A percentile compares a stretch with the other conserved stretches of the same genome.
Conservation (phyloP, 2,329 filamentous ascomycete genomes). For the Cladophialophora exuberans region DNA sequence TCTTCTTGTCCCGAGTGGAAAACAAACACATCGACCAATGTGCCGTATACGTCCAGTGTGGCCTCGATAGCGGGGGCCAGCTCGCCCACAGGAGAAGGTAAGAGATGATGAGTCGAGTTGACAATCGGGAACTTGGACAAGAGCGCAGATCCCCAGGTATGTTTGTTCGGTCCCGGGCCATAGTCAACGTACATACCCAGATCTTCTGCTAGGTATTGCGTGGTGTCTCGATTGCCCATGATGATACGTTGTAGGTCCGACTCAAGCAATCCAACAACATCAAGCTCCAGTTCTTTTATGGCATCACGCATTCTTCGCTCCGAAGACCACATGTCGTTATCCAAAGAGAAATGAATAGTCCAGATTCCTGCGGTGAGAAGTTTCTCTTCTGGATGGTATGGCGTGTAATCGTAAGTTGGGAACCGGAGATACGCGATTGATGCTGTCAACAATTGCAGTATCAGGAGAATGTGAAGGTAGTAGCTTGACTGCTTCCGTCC, state of each 20-base stretch:
- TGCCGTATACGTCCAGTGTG: slow-evolving; percentile 91
- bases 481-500: slow-evolving; percentile 63
- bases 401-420: slow-evolving; percentile 86
- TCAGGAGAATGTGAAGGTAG: slow-evolving; percentile 71
- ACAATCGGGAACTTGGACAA: slow-evolving; percentile 97
- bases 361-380: slow-evolving; percentile 93
- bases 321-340: slow-evolving; percentile 99
- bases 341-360: slow-evolving; percentile 97
- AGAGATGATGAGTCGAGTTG: slow-evolving; percentile 92
- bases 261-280: slow-evolving; percentile 93
- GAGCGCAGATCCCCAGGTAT: slow-evolving; percentile 93
- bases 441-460: slow-evolving; percentile 78
- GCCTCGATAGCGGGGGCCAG: slow-evolving; percentile 94
- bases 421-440: slow-evolving; percentile 86
- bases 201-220: slow-evolving; percentile 92
- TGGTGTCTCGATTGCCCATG: slow-evolving; percentile 97
- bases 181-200: slow-evolving; percentile 99
- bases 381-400: slow-evolving; percentile 86
- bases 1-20: slow-evolving; percentile 99
- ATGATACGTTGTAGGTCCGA: slow-evolving; percentile 95
- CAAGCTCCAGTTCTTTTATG: slow-evolving; percentile 92
- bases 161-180: slow-evolving; percentile 96
- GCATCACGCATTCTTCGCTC: slow-evolving; percentile 91
- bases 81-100: slow-evolving; percentile 91
- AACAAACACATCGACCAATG: slow-evolving; percentile 89